These are phyloP conservation scores for Hemisphaericaspora xylofermentans DNA, from an alignment of 1,139 yeast genomes.

Conservation along the genomic window DNA sequence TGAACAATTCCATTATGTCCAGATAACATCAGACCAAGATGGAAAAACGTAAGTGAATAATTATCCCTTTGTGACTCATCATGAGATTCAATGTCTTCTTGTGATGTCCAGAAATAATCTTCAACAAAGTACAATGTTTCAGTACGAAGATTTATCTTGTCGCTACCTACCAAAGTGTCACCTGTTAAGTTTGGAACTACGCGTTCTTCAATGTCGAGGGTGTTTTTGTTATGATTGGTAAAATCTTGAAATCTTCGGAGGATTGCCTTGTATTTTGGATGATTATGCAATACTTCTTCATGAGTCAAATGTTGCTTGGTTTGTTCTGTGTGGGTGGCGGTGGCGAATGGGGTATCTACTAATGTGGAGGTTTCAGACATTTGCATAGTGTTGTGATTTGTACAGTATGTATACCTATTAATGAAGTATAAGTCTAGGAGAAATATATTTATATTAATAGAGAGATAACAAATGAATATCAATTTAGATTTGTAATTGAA, in stretches of 20 bases:
- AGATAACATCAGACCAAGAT: slow-evolving; percentile 44
- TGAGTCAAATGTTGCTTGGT: neutral
- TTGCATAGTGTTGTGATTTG: neutral
- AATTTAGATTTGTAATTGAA: no score
- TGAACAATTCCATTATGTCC: slow-evolving; percentile 56
- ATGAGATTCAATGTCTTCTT: slow-evolving; percentile 14
- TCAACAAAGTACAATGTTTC: slow-evolving; percentile 38
- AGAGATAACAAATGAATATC: no score
- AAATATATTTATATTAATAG: no score
- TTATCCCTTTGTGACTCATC: slow-evolving; percentile 17
- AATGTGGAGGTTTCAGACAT: slow-evolving; percentile 4
- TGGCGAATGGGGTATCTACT: neutral
- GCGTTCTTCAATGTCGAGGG: slow-evolving; percentile 10
- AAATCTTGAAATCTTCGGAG: slow-evolving; percentile 4
- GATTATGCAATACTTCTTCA: neutral
- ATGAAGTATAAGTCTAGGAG: no score
- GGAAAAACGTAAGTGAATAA: slow-evolving; percentile 39
- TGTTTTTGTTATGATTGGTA: slow-evolving; percentile 7
- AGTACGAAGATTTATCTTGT: slow-evolving; percentile 37
- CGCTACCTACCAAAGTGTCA: slow-evolving; percentile 33
- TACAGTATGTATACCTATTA: no score
- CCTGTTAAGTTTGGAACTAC: slow-evolving; percentile 38
- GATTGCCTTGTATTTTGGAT: neutral
- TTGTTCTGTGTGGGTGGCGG: neutral
- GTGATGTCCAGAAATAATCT: slow-evolving; percentile 24